Evolutionary conservation across 768 basidiomycete species (phyloP).

Genomic region (Boletus barrowsii): DNA sequence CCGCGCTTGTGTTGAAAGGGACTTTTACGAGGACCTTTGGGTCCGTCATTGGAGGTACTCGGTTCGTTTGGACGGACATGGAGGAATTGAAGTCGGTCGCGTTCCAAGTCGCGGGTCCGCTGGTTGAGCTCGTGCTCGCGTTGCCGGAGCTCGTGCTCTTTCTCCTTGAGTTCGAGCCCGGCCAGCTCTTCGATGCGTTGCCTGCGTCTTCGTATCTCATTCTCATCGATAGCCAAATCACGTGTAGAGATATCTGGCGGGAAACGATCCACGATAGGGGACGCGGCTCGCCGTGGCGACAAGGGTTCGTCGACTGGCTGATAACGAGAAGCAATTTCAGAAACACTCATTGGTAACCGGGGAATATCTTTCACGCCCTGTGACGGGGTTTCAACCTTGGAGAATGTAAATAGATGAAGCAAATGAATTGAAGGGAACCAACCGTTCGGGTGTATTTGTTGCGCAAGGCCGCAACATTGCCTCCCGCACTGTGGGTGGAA

Average conservation of each 20-base stretch:
- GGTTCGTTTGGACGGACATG: conserved; percentile 30
- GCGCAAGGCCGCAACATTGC: conserved; percentile 68
- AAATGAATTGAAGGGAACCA: conserved; percentile 23
- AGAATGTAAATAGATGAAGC: background rate
- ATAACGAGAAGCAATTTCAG: conserved; percentile 61
- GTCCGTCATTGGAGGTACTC: conserved; percentile 28
- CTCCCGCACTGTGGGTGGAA: conserved; percentile 51
- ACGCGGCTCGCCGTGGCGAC: conserved; percentile 40
- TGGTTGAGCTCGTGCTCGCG: conserved; percentile 55
- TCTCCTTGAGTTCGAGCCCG: conserved; percentile 52
- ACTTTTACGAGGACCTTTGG: conserved; percentile 24
- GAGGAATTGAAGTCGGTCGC: conserved; percentile 45
- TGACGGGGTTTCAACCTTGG: conserved; percentile 49
- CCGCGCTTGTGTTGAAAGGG: conserved; percentile 29
- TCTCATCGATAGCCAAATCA: conserved; percentile 20
- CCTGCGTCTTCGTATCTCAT: conserved; percentile 32
- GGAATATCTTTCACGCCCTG: conserved; percentile 62
- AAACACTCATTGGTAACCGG: conserved; percentile 60
- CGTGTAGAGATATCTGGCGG: conserved; percentile 22
- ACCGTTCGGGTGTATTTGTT: conserved; percentile 60
- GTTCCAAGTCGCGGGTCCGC: conserved; percentile 54
- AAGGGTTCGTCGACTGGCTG: conserved; percentile 42
- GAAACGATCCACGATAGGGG: conserved; percentile 33
- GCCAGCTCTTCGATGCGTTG: conserved; percentile 49
- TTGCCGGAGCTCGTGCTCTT: conserved; percentile 50